Base-by-base conservation (phyloP, 345 rosid genomes). In the Euclidium syriacum region DNA sequence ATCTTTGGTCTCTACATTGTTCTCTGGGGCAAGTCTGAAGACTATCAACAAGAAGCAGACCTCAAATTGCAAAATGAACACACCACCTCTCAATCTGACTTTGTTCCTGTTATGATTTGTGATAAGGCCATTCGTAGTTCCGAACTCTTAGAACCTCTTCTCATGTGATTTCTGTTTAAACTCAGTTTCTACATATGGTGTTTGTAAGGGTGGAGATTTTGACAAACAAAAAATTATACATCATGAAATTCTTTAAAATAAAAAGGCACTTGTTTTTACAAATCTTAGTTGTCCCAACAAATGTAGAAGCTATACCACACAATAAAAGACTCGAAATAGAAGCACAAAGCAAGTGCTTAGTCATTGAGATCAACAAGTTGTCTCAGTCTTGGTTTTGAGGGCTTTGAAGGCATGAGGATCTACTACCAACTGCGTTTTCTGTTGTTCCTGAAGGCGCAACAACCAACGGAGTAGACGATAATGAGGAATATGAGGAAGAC, bases 361-460 rank as follows among this genome's bases (percentile, higher is more conserved):
- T 38, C 72, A 67, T 17, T 20, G 53, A 19, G 14, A 40, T 29
- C 35, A 58, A 57, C 33, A 17, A 67, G 11, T 22, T 30, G 4
- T 39, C 68, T 41, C 6, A 5, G 32, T 20, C 42, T 64, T 41
- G 43, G 69, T 22, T 30, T 32, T 39, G 25, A 47, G 10, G 15
- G 33, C 33, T 11, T 3, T 33, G 15, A 53, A 35, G 11, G 2
- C 39, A 46, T 26, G 33, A 59, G 6, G 27, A 26, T 53, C 62
- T 62, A 38, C n/a, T 56, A 56, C 15, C 15, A 64, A 4, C 55
- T 71, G 65, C 84, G 87, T 72, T 79, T 77, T 72, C 95, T 67
- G 77, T 70, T 94, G 86, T 94, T 94, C 83, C 97, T 81, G 80
- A 94, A 94, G 0, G 99, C 99, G 41, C 99, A 94, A 81, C 99